These are phyloP conservation scores for Stagonosporopsis vannaccii DNA, from an alignment of 2,329 filamentous ascomycete species.

Conservation along the genomic window DNA sequence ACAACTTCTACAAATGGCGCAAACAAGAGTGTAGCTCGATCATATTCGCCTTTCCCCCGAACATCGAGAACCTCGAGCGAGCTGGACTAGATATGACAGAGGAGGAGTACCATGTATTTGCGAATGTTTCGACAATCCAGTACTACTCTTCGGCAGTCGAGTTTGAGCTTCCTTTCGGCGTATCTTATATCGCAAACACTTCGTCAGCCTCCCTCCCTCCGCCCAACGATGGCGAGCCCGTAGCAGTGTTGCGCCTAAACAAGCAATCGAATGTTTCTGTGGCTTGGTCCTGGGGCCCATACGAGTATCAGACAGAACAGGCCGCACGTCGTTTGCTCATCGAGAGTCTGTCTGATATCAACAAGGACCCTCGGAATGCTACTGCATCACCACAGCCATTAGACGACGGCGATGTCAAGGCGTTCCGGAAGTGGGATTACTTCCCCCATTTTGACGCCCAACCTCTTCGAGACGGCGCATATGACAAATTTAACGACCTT, in stretches of 20 bases:
- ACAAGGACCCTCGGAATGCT: slow-evolving; percentile 48
- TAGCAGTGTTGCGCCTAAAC: slow-evolving; percentile 45
- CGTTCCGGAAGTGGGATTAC: slow-evolving; percentile 50
- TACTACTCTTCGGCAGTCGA: slow-evolving; percentile 48
- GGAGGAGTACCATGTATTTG: slow-evolving; percentile 43
- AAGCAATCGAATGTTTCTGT: slow-evolving; percentile 41
- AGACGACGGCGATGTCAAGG: slow-evolving; percentile 35
- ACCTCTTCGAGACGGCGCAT: slow-evolving; percentile 37
- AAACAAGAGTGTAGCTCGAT: slow-evolving; percentile 46
- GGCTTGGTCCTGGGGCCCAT: slow-evolving; percentile 49
- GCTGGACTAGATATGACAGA: slow-evolving; percentile 45
- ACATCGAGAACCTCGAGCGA: slow-evolving; percentile 41
- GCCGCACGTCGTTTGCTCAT: slow-evolving; percentile 37
- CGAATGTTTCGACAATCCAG: slow-evolving; percentile 43
- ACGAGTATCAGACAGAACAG: slow-evolving; percentile 41
- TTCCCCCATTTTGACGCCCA: slow-evolving; percentile 47
- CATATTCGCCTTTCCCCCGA: slow-evolving; percentile 49
- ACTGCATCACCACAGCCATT: slow-evolving; percentile 31
- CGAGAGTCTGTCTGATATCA: slow-evolving; percentile 43
- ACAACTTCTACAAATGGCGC: slow-evolving; percentile 40
- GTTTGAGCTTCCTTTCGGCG: slow-evolving; percentile 45
- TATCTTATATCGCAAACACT: slow-evolving; percentile 44
- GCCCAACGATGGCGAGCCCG: slow-evolving; percentile 43
- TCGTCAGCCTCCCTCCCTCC: slow-evolving; percentile 36
- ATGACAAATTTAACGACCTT: slow-evolving; percentile 42